phyloP scores from a whole-genome alignment of 495 filamentous ascomycete genomes.

The Daldinia grandis region DNA sequence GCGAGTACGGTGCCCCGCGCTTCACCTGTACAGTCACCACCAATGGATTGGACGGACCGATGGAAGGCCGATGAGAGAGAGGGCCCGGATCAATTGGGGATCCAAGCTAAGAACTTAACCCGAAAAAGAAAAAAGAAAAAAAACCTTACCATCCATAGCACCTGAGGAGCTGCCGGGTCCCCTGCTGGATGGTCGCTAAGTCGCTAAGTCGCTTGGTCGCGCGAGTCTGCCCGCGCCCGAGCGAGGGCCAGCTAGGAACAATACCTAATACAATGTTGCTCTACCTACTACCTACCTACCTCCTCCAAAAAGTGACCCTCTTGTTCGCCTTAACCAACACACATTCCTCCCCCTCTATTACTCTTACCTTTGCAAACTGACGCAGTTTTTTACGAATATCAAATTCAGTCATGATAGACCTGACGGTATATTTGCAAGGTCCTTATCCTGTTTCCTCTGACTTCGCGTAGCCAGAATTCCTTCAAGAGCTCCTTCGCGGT shows the following conservation, averaged over 20 bases:
- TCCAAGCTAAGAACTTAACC: slow-evolving; percentile 33
- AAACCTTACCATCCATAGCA: background rate
- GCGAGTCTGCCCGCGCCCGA: slow-evolving; percentile 44
- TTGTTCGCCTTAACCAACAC: slow-evolving; percentile 41
- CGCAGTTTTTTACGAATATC: slow-evolving; percentile 27
- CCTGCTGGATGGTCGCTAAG: slow-evolving; percentile 12
- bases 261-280: slow-evolving; percentile 41
- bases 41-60: slow-evolving; percentile 29
- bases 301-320: slow-evolving; percentile 43
- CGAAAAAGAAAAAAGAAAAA: slow-evolving; percentile 25
- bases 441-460: slow-evolving; percentile 38
- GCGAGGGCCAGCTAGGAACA: slow-evolving; percentile 37
- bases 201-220: slow-evolving; percentile 24
- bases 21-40: slow-evolving; percentile 7
- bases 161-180: slow-evolving; percentile 19
- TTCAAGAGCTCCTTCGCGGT: slow-evolving; percentile 30
- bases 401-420: slow-evolving; percentile 45
- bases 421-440: slow-evolving; percentile 35
- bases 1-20: slow-evolving; percentile 32
- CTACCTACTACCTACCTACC: slow-evolving; percentile 8
- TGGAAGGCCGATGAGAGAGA: slow-evolving; percentile 21
- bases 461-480: slow-evolving; percentile 37
- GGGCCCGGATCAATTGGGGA: slow-evolving; percentile 37
- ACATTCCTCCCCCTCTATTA: slow-evolving; percentile 30
- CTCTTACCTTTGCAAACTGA: slow-evolving; percentile 8